These are phyloP conservation scores for Nemania sp. DNA, from an alignment of 2,329 filamentous ascomycete species.

Conservation along the genomic window DNA sequence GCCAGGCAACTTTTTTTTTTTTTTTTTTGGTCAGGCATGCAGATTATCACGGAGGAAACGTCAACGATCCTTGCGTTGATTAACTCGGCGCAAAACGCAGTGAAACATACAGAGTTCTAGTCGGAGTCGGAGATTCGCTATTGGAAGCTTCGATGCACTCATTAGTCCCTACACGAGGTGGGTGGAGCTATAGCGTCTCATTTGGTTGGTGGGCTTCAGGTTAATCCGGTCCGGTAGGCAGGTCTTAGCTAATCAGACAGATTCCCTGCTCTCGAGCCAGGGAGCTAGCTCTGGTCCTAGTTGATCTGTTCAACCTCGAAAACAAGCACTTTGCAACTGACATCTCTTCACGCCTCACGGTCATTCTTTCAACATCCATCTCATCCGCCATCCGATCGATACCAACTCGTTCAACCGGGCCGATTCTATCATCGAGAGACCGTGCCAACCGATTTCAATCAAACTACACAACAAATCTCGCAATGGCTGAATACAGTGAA, in stretches of 20 bases:
- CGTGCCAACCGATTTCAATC: constrained; percentile 18
- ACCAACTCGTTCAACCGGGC: constrained; percentile 15
- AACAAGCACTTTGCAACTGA: constrained; percentile 32
- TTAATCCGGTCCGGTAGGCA: constrained; percentile 27
- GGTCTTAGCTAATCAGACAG: constrained; percentile 28
- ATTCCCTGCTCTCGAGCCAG: constrained; percentile 30
- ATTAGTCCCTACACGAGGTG: too few relatives aligned
- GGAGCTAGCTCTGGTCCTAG: constrained; percentile 13
- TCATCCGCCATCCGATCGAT: constrained; percentile 27
- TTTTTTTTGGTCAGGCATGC: constrained; percentile 37
- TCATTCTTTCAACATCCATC: constrained; percentile 22
- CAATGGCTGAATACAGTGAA: constrained; percentile 39
- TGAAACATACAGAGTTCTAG: too few relatives aligned
- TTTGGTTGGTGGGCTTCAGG: constrained; percentile 21
- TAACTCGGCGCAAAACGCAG: constrained; percentile 51
- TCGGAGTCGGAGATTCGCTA: too few relatives aligned
- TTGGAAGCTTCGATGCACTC: too few relatives aligned
- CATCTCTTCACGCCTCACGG: constrained; percentile 21
- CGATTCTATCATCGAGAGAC: constrained; percentile 12
- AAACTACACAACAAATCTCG: constrained; percentile 25
- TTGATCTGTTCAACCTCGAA: constrained; percentile 25
- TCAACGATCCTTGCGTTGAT: constrained; percentile 65
- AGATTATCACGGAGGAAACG: constrained; percentile 8
- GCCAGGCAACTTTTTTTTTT: too few relatives aligned
- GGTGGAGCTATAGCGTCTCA: background rate